phyloP scores from a whole-genome alignment of 352 stramenopile genomes.

The Pythium aphanidermatum region DNA sequence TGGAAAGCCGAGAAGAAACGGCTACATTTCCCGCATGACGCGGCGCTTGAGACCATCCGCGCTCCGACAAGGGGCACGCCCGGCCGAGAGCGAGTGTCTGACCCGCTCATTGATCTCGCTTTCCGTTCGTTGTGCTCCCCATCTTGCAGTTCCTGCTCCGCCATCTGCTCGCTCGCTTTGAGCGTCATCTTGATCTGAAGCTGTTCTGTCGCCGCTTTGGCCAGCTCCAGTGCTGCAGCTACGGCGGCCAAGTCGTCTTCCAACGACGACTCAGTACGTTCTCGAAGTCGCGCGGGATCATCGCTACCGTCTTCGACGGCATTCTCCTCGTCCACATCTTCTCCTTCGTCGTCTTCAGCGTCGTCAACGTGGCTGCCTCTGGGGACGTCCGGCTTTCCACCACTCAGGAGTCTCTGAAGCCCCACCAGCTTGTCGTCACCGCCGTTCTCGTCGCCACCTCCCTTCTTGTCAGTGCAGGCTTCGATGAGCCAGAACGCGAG shows the following conservation, averaged over 20 bases:
- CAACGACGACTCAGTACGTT: constrained; percentile 7
- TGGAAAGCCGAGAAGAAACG: constrained; percentile 73
- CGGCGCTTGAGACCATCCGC: constrained; percentile 17
- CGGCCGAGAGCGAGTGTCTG: too few relatives aligned
- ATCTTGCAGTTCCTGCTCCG: constrained; percentile 26
- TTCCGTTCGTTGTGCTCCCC: constrained; percentile 3
- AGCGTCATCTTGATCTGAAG: constrained; percentile 49
- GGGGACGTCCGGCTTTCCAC: constrained; percentile 5
- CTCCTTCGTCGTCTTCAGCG: constrained; percentile 35
- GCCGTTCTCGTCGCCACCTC: not conserved
- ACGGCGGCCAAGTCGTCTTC: constrained; percentile 21
- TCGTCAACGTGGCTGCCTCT: constrained; percentile 8
- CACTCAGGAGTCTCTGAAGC: too few relatives aligned
- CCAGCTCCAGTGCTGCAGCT: constrained; percentile 41
- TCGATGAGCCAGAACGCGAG: constrained; percentile 23
- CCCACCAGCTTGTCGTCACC: not conserved
- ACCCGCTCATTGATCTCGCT: not conserved
- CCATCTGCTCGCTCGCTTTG: constrained; percentile 38
- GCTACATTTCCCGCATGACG: constrained; percentile 41
- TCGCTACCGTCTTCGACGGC: constrained; percentile 20
- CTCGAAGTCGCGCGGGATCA: constrained; percentile 4
- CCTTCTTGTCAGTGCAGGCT: not conserved
- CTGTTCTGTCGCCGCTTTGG: constrained; percentile 49
- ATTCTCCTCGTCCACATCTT: constrained; percentile 12
- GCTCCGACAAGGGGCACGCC: constrained; percentile 43